Base-by-base conservation (phyloP, 768 basidiomycete species). In the Lactarius hatsudake region DNA sequence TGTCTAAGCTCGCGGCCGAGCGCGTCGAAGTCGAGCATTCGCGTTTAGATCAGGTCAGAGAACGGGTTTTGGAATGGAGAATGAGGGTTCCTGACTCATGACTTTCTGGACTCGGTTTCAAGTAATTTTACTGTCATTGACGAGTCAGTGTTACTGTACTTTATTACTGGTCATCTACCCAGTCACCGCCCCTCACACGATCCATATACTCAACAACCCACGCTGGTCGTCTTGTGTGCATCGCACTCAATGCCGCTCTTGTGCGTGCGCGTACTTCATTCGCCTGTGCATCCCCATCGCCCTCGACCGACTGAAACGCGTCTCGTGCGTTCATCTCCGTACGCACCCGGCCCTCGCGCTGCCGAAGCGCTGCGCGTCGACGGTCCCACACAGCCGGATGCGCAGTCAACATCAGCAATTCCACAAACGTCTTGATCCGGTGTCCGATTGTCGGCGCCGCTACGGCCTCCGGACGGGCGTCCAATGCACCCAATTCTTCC, bases 311-410 rank as follows among this genome's bases (percentile, higher is more conserved):
- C 43, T 28, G 42, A 20, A 58, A 26, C 15, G 36, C 34, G 8
- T 59, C 48, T 20, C 65, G 63, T 2, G 54, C 59, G 18, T 64
- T 59, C 38, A 63, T 54, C 63, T 71, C 71, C 28, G 63, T 64
- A 48, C 71, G 65, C 3, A 71, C 42, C 4, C 61, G 55, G n/a
- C 71, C 71, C 38, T 71, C 71, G 20, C 71, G 69, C 32, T 63
- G 69, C 51, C 65, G 57, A 48, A 71, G 60, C 3, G 59, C 61
- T 7, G 65, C 43, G n/a, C 71, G 71, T 17, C 71, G 71, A 8
- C 71, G 71, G 13, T 71, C 65, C 71, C 71, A 71, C 28, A 70
- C n/a, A 1, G 71, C 71, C 8, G 71, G 71, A 59, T 69, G 65
- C 36, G 67, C 61, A 36, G 71, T 71, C 36, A 70, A 40, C 62